Evolutionary conservation across 805 yeast species (phyloP).

Genomic region (Cyberlindnera xishuangbannaensis): DNA sequence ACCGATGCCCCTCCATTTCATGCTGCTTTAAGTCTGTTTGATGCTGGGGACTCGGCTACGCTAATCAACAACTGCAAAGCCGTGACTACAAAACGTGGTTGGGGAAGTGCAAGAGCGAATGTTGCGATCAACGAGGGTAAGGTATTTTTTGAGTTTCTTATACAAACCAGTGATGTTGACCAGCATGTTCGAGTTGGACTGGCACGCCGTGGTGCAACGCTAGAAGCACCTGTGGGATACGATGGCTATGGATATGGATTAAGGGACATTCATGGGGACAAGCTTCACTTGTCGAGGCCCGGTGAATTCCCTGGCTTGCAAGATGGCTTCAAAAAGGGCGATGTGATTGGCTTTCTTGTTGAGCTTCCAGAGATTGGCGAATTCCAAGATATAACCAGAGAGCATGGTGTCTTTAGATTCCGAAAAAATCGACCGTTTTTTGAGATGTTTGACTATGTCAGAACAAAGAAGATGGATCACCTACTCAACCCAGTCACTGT

Average conservation of each 20-base stretch:
- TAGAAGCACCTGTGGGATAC: conserved; percentile 94
- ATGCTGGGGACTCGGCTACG: conserved; percentile 55
- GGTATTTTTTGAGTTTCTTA: conserved; percentile 73
- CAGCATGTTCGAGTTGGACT: conserved; percentile 78
- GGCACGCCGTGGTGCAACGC: conserved; percentile 76
- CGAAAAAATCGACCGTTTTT: conserved; percentile 70
- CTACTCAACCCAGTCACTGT: conserved; percentile 65
- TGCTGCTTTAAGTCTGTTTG: conserved; percentile 58
- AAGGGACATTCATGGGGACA: conserved; percentile 72
- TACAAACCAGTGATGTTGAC: conserved; percentile 34
- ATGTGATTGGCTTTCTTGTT: conserved; percentile 73
- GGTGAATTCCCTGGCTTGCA: conserved; percentile 38
- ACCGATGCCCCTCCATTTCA: conserved; percentile 67
- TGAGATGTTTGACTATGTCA: conserved; percentile 78
- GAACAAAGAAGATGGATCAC: conserved; percentile 68
- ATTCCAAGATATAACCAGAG: conserved; percentile 55
- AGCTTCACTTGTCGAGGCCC: conserved; percentile 71
- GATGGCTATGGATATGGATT: conserved; percentile 93
- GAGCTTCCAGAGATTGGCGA: conserved; percentile 51
- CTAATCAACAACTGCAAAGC: conserved; percentile 33
- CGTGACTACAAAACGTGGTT: conserved; percentile 64
- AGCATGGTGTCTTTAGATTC: conserved; percentile 82
- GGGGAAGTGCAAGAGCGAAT: conserved; percentile 74
- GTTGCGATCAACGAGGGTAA: conserved; percentile 72
- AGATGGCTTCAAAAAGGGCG: conserved; percentile 65